Evolutionary conservation across 768 basidiomycete genomes (phyloP), one percentile per base, ranked within the genome.

Genomic region (Candolleomyces aberdarensis): DNA sequence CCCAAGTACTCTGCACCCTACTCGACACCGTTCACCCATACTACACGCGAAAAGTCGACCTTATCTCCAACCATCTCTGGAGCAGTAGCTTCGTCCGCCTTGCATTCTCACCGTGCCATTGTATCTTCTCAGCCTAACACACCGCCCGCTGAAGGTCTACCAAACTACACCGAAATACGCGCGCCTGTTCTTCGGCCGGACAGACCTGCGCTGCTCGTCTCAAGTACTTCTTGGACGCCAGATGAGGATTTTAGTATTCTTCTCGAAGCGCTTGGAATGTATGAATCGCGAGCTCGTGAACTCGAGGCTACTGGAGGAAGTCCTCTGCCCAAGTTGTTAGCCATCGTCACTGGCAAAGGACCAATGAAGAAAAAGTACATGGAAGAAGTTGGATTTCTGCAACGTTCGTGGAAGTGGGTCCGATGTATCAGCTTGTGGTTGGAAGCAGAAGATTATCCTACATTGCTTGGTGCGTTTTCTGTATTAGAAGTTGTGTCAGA

Each of bases 161-260:
- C 71, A 29, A 71, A 71, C 5, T 78, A 77, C 59, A 65, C 70
- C 17, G 67, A 76, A 62, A 62, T 79, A 19, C 64, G 71, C 47
- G 61, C 71, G 53, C 85, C 89, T 5, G 68, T 68, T n/a, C 72
- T 85, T 26, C 83, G 92, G 40, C 66, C 75, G 1, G 91, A 94
- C 63, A 80, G 96, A 59, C 93, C 94, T 4, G 95, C 94, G 0
- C 76, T 98, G 1, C 65, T 98, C 17, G 87, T 99, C 29, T 94
- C 92, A 26, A 92, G 93, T 65, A 99, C 97, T 1, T 94, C 92
- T 15, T 98, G 96, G 96, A 98, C 97, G 0, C 85, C 93, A 6
- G 97, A 99, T 67, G 97, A 99, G 71, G 95, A 98, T 71, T 98
- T 99, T 64, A 76, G 82, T 9, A 83, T 97, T 56, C 84, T 99